These are phyloP conservation scores for Boechera divaricarpa DNA, from an alignment of 345 rosid species.

Conservation along the genomic window DNA sequence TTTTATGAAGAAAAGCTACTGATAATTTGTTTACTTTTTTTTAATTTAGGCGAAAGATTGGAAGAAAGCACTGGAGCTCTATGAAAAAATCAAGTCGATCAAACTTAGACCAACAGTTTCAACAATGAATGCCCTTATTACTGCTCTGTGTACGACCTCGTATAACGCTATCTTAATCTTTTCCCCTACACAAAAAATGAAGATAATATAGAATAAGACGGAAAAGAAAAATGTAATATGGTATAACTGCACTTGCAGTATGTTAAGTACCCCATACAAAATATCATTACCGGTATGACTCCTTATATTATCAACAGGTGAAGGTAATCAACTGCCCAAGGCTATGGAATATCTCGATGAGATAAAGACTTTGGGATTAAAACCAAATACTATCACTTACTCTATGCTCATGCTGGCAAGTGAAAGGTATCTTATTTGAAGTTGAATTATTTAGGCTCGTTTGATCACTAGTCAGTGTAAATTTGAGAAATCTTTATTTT, in stretches of 20 bases:
- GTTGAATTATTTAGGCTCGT: constrained; percentile 27
- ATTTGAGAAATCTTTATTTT: constrained; percentile 22
- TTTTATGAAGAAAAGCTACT: constrained; percentile 21
- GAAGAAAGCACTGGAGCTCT: constrained; percentile 84
- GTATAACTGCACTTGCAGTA: constrained; percentile 28
- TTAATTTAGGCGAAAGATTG: constrained; percentile 77
- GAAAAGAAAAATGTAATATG: constrained; percentile 13
- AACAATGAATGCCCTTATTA: constrained; percentile 85
- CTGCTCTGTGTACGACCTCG: constrained; percentile 78
- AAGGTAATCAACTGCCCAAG: constrained; percentile 79
- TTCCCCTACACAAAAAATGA: neutral
- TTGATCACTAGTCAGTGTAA: constrained; percentile 27
- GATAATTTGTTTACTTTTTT: constrained; percentile 11
- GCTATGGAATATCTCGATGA: constrained; percentile 81
- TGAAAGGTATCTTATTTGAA: constrained; percentile 61
- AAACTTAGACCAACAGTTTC: constrained; percentile 75
- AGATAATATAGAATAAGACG: neutral
- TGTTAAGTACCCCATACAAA: constrained; percentile 2
- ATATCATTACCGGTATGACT: constrained; percentile 31
- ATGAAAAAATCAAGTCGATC: constrained; percentile 68
- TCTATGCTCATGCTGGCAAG: constrained; percentile 83
- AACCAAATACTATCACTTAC: constrained; percentile 79
- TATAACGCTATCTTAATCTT: constrained; percentile 5
- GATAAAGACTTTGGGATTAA: constrained; percentile 64
- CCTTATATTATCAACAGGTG: constrained; percentile 59